Percentiles rank a stretch among this genome's conserved stretches.
Conservation (phyloP, 2,329 filamentous ascomycete species). For the Leptoxyphium fumago region DNA sequence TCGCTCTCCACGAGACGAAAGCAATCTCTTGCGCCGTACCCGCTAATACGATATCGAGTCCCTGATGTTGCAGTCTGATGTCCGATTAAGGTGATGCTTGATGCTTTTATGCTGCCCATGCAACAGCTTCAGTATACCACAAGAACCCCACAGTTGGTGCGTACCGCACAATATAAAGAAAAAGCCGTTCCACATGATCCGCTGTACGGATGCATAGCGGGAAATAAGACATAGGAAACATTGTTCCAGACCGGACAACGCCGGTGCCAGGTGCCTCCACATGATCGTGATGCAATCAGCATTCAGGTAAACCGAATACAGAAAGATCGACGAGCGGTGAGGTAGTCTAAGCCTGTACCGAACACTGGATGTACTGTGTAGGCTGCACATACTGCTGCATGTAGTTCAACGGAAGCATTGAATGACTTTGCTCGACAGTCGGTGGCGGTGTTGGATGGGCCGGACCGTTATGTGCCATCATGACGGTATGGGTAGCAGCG, state of each 20-base stretch:
- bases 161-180: too few species aligned
- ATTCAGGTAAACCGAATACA: too few species aligned
- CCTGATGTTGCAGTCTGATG: not conserved
- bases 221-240: not conserved
- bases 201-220: not conserved
- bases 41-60: not conserved
- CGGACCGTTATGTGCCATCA: conserved; percentile 10
- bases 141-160: not conserved
- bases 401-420: conserved; percentile 6
- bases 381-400: conserved; percentile 7
- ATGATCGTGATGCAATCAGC: too few species aligned
- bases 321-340: not conserved
- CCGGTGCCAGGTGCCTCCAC: too few species aligned
- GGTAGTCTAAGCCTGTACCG: not conserved
- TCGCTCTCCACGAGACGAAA: too few species aligned
- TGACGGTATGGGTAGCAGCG: conserved; percentile 9
- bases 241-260: not conserved
- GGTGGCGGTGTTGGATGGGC: conserved; percentile 18
- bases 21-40: not conserved
- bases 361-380: not conserved
- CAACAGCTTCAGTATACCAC: not conserved
- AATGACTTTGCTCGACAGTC: conserved; percentile 12
- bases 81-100: conserved; percentile 1
- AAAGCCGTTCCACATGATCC: not conserved
- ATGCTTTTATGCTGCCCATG: conserved; percentile 1